Conservation (phyloP, 2,329 filamentous ascomycete genomes). For the Magnaporthiopsis poae region DNA sequence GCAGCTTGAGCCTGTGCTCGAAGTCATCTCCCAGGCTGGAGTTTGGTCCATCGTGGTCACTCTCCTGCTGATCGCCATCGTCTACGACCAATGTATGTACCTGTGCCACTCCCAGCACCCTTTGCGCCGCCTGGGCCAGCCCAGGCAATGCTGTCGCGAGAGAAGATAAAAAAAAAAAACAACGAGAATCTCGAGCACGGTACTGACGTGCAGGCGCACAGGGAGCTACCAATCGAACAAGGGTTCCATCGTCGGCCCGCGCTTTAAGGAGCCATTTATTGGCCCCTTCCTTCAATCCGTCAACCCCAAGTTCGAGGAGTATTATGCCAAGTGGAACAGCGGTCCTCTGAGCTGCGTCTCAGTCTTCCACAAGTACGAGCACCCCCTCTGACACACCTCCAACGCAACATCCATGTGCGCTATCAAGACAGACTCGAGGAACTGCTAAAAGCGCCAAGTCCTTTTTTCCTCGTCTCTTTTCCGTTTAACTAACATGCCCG, state of each 20-base stretch:
- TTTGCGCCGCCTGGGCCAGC: no score
- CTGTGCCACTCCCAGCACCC: neutral
- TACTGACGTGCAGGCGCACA: constrained; percentile 26
- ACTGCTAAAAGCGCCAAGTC: neutral
- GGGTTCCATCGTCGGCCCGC: constrained; percentile 63
- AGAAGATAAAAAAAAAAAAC: no score
- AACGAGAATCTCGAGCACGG: neutral
- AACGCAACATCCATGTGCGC: neutral
- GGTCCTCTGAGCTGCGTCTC: constrained; percentile 91
- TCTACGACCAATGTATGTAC: constrained; percentile 80
- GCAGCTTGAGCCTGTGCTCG: constrained; percentile 46
- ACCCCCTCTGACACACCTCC: neutral
- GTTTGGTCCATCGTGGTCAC: constrained; percentile 57
- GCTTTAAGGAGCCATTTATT: constrained; percentile 74
- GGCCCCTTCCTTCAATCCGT: constrained; percentile 92
- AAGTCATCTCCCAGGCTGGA: constrained; percentile 47
- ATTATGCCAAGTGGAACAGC: constrained; percentile 85
- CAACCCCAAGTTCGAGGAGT: constrained; percentile 83
- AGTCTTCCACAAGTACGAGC: constrained; percentile 89
- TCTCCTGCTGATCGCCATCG: constrained; percentile 58
- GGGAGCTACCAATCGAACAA: constrained; percentile 68
- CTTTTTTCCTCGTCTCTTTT: neutral
- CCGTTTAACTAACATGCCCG: neutral
- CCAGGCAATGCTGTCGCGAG: neutral
- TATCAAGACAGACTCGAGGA: neutral